These are phyloP conservation scores for Cyberlindnera xylosilytica DNA, from an alignment of 805 yeast genomes.

Conservation along the genomic window DNA sequence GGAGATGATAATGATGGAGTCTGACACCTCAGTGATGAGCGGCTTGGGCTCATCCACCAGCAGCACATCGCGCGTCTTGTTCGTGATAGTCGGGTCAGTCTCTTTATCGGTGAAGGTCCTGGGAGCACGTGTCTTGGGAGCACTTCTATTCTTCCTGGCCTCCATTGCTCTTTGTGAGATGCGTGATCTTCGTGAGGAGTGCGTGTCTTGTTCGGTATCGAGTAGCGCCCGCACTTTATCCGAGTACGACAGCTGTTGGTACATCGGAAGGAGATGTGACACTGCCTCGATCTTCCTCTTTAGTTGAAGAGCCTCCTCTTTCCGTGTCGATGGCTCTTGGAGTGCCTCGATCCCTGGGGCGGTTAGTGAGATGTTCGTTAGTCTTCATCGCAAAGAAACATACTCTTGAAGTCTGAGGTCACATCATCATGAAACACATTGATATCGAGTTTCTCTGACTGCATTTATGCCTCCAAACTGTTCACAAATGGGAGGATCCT, in stretches of 20 bases:
- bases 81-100: conserved; percentile 1
- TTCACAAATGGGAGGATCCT: no score
- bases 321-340: not conserved
- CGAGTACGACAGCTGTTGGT: conserved; percentile 23
- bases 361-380: no score
- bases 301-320: conserved; percentile 5
- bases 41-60: not conserved
- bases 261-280: conserved; percentile 20
- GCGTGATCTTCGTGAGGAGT: not conserved
- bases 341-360: conserved; percentile 7
- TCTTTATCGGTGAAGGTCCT: not conserved
- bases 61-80: not conserved
- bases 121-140: not conserved
- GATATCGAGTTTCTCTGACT: conserved; percentile 7
- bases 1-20: conserved; percentile 10
- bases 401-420: conserved; percentile 9
- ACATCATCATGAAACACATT: conserved; percentile 12
- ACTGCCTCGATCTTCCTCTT: conserved; percentile 16
- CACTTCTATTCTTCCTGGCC: not conserved
- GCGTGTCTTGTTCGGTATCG: conserved; percentile 3
- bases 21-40: conserved; percentile 8
- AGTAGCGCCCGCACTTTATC: conserved; percentile 12
- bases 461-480: no score
- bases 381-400: no score
- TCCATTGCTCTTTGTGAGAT: not conserved